phyloP scores from a whole-genome alignment of 1,284 basidiomycete genomes.

The Leccinum huronense region DNA sequence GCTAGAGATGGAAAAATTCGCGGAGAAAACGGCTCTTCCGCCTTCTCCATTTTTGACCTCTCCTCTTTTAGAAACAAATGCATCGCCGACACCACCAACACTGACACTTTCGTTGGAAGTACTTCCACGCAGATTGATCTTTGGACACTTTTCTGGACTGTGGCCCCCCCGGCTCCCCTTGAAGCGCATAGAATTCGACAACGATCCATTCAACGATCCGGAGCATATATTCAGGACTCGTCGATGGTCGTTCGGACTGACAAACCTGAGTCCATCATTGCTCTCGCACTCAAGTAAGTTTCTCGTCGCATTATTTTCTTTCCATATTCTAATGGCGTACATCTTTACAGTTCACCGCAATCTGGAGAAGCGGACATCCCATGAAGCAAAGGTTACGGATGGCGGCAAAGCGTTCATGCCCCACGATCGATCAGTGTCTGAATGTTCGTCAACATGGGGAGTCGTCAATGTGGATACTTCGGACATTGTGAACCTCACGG shows the following conservation, averaged over 20 bases:
- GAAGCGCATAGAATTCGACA: conserved; percentile 51
- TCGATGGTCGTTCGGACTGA: conserved; percentile 95
- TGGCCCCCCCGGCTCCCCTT: conserved; percentile 62
- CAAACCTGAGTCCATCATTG: conserved; percentile 98
- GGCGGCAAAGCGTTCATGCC: conserved; percentile 83
- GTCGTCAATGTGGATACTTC: conserved; percentile 75
- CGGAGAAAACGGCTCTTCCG: conserved; percentile 35
- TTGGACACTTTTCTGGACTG: conserved; percentile 72
- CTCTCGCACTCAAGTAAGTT: conserved; percentile 84
- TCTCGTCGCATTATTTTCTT: background rate
- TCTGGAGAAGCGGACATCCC: conserved; percentile 74
- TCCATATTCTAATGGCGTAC: conserved; percentile 7
- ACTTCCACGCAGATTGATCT: conserved; percentile 60
- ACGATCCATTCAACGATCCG: conserved; percentile 65
- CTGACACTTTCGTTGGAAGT: conserved; percentile 56
- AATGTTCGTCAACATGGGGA: conserved; percentile 80
- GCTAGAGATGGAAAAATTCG: conserved; percentile 31
- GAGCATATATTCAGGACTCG: conserved; percentile 97
- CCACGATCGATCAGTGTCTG: conserved; percentile 74
- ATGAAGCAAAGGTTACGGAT: conserved; percentile 66
- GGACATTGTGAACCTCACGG: conserved; percentile 67
- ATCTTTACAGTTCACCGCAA: conserved; percentile 66
- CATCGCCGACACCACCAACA: conserved; percentile 50
- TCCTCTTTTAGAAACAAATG: conserved; percentile 38
- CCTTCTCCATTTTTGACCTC: conserved; percentile 55